Evolutionary conservation across 345 rosid genomes (phyloP).

Genomic region (Sisymbrium irio): DNA sequence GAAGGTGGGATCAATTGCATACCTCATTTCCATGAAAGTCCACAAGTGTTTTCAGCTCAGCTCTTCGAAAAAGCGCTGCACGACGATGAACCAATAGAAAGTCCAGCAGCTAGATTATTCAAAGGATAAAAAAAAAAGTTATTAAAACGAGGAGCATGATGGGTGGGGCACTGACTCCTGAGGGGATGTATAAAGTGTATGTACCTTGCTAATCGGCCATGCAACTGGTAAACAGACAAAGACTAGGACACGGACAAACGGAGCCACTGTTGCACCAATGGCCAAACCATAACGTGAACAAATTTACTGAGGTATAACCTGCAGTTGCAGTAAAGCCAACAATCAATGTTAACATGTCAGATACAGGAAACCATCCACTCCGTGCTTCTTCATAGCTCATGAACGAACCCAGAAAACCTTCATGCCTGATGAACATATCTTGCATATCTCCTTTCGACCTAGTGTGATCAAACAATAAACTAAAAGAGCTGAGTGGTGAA

Average conservation of each 20-base stretch:
- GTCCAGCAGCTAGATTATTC: constrained; percentile 63
- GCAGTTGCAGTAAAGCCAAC: constrained; percentile 29
- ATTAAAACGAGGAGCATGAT: neutral
- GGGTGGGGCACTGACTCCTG: neutral
- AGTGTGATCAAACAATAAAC: constrained; percentile 19
- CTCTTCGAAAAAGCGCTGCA: constrained; percentile 94
- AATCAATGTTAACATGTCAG: neutral
- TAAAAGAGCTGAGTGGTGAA: neutral
- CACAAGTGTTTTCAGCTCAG: constrained; percentile 98
- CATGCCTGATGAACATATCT: constrained; percentile 98
- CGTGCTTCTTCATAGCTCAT: constrained; percentile 99
- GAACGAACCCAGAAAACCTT: constrained; percentile 98
- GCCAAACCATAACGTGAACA: constrained; percentile 96
- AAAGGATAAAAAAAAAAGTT: neutral
- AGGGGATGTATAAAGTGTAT: neutral
- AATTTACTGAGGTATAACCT: constrained; percentile 93
- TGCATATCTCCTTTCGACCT: constrained; percentile 95
- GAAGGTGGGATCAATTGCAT: constrained; percentile 22
- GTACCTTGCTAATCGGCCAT: constrained; percentile 96
- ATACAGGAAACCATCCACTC: constrained; percentile 62
- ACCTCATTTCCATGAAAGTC: constrained; percentile 95
- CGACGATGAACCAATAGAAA: constrained; percentile 80
- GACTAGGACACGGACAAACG: constrained; percentile 82
- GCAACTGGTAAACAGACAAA: constrained; percentile 90
- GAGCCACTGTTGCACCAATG: constrained; percentile 87